Conservation (phyloP, 495 filamentous ascomycete species). For the Penicillium paradoxum region DNA sequence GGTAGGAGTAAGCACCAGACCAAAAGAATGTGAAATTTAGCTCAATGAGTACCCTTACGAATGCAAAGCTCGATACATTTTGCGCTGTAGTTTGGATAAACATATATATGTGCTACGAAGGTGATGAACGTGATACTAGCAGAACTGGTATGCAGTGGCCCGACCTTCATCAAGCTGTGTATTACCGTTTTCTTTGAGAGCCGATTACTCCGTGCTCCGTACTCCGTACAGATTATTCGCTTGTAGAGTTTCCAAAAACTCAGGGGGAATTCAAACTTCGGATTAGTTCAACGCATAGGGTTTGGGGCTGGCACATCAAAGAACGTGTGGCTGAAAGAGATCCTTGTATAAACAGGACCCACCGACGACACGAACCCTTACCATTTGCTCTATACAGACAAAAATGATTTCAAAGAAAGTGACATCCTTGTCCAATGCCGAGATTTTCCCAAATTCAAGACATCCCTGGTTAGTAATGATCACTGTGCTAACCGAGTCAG, state of each 20-base stretch:
- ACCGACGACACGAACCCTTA: too few species aligned
- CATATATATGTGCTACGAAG: neutral
- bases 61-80: neutral
- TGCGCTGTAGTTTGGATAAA: neutral
- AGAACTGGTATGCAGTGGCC: neutral
- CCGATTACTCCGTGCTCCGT: too few species aligned
- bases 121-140: neutral
- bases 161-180: neutral
- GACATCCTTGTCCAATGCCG: too few species aligned
- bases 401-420: too few species aligned
- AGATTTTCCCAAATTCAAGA: too few species aligned
- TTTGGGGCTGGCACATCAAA: neutral
- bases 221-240: too few species aligned
- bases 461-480: neutral
- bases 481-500: neutral
- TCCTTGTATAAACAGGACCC: too few species aligned
- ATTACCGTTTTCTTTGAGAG: neutral
- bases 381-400: too few species aligned
- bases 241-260: too few species aligned
- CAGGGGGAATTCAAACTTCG: neutral
- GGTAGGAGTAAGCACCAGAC: too few species aligned
- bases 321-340: neutral
- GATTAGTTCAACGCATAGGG: neutral
- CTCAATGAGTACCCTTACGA: too few species aligned
- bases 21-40: too few species aligned